Conservation (phyloP, 805 yeast species). For the Starmerella potacharoeniae region DNA sequence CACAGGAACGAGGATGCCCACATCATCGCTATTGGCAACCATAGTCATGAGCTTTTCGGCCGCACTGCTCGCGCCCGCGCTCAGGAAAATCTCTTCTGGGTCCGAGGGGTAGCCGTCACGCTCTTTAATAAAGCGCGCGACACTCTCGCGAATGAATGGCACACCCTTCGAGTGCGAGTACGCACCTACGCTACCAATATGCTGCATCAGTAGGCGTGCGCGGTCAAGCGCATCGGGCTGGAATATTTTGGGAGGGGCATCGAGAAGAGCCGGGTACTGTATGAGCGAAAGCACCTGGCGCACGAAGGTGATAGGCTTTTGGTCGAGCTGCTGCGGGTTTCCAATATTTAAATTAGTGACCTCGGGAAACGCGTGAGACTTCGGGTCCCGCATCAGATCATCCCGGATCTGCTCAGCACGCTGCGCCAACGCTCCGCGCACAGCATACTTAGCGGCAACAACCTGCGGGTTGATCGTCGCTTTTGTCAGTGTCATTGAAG, state of each 20-base stretch:
- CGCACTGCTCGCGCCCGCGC: constrained; percentile 92
- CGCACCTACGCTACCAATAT: constrained; percentile 82
- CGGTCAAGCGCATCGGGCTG: constrained; percentile 59
- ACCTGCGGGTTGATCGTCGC: constrained; percentile 32
- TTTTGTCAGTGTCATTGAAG: constrained; percentile 4
- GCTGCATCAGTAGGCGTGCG: constrained; percentile 48
- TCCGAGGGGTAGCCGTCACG: constrained; percentile 68
- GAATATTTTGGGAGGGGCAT: constrained; percentile 25
- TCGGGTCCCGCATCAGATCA: constrained; percentile 43
- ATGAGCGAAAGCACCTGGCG: constrained; percentile 78
- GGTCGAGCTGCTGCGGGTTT: constrained; percentile 94
- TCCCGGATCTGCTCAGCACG: constrained; percentile 74
- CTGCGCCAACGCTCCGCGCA: constrained; percentile 86
- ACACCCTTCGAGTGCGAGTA: constrained; percentile 92
- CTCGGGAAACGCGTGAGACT: constrained; percentile 58
- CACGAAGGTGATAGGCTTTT: constrained; percentile 88
- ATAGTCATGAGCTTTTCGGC: constrained; percentile 69
- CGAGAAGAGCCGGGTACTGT: constrained; percentile 68
- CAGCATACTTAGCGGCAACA: constrained; percentile 86
- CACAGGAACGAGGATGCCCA: constrained; percentile 76
- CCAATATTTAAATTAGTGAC: constrained; percentile 92
- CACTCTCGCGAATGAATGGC: constrained; percentile 53
- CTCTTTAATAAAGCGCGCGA: constrained; percentile 64
- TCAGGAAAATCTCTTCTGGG: constrained; percentile 66
- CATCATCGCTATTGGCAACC: constrained; percentile 52